Evolutionary conservation across 805 yeast species (phyloP).

Genomic region (Metschnikowia shivogae): DNA sequence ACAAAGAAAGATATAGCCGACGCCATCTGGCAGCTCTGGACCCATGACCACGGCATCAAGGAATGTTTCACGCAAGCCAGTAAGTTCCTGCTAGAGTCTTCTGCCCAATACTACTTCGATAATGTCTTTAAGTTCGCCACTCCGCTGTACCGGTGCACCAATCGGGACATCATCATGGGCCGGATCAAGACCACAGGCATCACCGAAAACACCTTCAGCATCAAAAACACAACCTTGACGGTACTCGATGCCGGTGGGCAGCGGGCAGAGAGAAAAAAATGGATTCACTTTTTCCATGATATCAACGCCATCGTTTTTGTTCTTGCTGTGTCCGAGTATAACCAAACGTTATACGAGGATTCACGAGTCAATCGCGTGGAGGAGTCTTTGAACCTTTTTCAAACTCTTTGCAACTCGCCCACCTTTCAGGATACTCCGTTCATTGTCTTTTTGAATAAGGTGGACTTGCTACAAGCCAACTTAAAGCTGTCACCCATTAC

Average conservation of each 20-base stretch:
- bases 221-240: constrained; percentile 60
- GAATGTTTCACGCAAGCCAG: constrained; percentile 57
- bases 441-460: constrained; percentile 83
- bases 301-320: constrained; percentile 86
- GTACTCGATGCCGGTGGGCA: constrained; percentile 97
- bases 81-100: constrained; percentile 81
- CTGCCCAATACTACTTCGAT: constrained; percentile 77
- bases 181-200: constrained; percentile 95
- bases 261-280: constrained; percentile 82
- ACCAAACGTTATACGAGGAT: constrained; percentile 88
- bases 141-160: constrained; percentile 63
- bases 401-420: constrained; percentile 73
- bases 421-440: constrained; percentile 88
- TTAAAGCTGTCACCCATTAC: constrained; percentile 61
- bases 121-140: constrained; percentile 62
- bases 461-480: constrained; percentile 74
- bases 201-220: constrained; percentile 75
- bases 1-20: constrained; percentile 51
- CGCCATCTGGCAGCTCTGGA: constrained; percentile 71
- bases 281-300: constrained; percentile 93
- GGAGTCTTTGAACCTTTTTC: constrained; percentile 82
- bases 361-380: constrained; percentile 84
- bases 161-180: constrained; percentile 83
- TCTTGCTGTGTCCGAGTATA: constrained; percentile 86
- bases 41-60: constrained; percentile 59